Base-by-base conservation (phyloP, 2,329 filamentous ascomycete genomes). In the Colletotrichum coccodes region DNA sequence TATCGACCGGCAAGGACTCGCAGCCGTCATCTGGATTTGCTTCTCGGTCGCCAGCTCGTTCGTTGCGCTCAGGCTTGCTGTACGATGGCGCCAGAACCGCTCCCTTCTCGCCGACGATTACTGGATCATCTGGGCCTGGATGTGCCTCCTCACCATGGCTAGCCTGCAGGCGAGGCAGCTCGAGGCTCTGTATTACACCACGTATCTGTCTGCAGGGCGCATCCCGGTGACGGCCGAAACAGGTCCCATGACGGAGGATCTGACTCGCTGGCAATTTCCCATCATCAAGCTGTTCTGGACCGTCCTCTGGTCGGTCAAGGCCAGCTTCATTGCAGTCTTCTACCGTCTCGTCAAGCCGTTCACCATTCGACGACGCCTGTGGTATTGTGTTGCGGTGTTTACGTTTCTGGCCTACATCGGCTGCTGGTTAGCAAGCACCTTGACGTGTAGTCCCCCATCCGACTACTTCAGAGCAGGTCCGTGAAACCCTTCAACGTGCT, bases 91-190 rank as follows among this genome's bases (percentile, higher is more conserved):
- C 21, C 59, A 70, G 34, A 72, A 71, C 53, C 60, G 42, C 59
- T 61, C 60, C 32, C 64, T 74, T 18, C 66, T 72, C 50, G 50
- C 66, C n/a, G 77, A 78, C 56, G 76, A 79, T 71, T 78, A 73
- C 73, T 78, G 75, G 73, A 75, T 78, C 49, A 72, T 75, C 57
- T 68, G 75, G n/a, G 76, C 76, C 38, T 73, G 76, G 61, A 64
- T 72, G 16, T 60, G 72, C 34, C 64, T 77, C 30, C 60, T 76
- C 40, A 73, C 75, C 44, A 71, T 74, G 64, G 60, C 67, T 44
- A 66, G 67, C 26, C 42, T 75, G 30, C 70, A 75, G 61, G 74
- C 72, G 11, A 32, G 65, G 44, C 71, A 73, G 65, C 61, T 71
- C 44, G 46, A 70, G 23, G 40, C 71, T 14, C 68, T 75, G 3